phyloP scores from a whole-genome alignment of 2,329 filamentous ascomycete genomes.

The Daldinia sp. region DNA sequence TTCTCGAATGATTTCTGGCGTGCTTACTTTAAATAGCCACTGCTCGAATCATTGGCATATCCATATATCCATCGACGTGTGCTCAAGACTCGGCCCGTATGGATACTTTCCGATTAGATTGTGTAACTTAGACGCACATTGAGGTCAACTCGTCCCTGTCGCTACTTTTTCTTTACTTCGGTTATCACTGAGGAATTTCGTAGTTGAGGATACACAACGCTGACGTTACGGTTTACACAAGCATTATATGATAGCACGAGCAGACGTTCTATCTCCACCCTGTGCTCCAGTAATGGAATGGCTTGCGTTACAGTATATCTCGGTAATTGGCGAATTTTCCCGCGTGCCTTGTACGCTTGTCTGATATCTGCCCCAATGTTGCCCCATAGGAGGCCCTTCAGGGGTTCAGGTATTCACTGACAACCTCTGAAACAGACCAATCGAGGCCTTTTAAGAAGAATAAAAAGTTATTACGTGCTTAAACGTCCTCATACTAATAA shows the following conservation, averaged over 20 bases:
- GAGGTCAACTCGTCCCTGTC: conserved; percentile 13
- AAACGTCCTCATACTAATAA: conserved; percentile 32
- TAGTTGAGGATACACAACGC: conserved; percentile 37
- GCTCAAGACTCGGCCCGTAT: conserved; percentile 10
- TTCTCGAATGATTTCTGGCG: background rate
- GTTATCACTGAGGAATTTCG: conserved; percentile 30
- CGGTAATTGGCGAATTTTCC: conserved; percentile 50
- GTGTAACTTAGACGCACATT: conserved; percentile 6
- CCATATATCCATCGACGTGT: conserved; percentile 2
- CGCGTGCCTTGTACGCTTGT: conserved; percentile 48
- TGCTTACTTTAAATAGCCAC: conserved; percentile 13
- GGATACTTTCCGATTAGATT: conserved; percentile 25
- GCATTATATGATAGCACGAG: conserved; percentile 46
- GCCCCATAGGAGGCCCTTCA: conserved; percentile 30
- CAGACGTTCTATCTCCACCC: conserved; percentile 39
- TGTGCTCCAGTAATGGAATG: conserved; percentile 40
- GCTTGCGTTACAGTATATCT: conserved; percentile 45
- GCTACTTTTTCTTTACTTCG: conserved; percentile 19
- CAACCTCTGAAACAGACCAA: conserved; percentile 38
- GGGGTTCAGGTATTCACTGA: conserved; percentile 35
- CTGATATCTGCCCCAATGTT: conserved; percentile 39
- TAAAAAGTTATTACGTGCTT: conserved; percentile 40
- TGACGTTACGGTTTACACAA: conserved; percentile 43
- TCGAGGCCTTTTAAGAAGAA: conserved; percentile 33
- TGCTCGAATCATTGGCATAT: conserved; percentile 5